Evolutionary conservation across 257 asterid species (phyloP), one percentile per base, ranked within the genome.

Genomic region (Lycium ferocissimum): DNA sequence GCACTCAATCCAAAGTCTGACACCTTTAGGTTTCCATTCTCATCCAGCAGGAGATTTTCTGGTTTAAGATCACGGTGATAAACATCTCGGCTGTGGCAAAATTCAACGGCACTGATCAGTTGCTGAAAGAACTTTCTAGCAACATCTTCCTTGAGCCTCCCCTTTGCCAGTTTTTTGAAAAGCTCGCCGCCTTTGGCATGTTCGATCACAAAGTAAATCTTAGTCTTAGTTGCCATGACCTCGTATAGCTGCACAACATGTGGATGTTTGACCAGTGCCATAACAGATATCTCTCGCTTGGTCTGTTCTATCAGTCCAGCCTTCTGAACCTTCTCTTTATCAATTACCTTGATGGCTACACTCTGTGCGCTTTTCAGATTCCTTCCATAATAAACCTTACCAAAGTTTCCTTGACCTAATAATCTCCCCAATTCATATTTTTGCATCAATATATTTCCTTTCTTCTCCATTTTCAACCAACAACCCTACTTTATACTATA

Each of bases 171-270:
- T 88, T 92, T 93, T 82, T 89, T 87, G 81, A 95, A 93, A 79
- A 95, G 95, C 90, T 95, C 97, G 1, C 98, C 98, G 3, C 98
- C 97, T 91, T 93, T 95, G 53, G 91, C 95, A 20, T 90, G 92
- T 80, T 93, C 98, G 93, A 93, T 89, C 62, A 91, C 94, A 17
- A 89, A 91, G 90, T 91, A 93, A 79, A 95, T 92, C 89, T 92
- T 95, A 1, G 93, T 86, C 81, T 95, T 95, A 73, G 97, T 92
- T 49, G 97, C 98, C 94, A 95, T 89, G 5, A 95, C 97, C 87
- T 95, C 97, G 6, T 91, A 89, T 7, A 95, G 92, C 80, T 90
- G 94, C 85, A 95, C 81, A 6, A 95, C 70, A 26, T 91, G 88
- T 9, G 80, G 89, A 84, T 95, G 97, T 81, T 87, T 95, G 81